phyloP scores from a whole-genome alignment of 345 rosid species.

The Xanthoceras sorbifolium region DNA sequence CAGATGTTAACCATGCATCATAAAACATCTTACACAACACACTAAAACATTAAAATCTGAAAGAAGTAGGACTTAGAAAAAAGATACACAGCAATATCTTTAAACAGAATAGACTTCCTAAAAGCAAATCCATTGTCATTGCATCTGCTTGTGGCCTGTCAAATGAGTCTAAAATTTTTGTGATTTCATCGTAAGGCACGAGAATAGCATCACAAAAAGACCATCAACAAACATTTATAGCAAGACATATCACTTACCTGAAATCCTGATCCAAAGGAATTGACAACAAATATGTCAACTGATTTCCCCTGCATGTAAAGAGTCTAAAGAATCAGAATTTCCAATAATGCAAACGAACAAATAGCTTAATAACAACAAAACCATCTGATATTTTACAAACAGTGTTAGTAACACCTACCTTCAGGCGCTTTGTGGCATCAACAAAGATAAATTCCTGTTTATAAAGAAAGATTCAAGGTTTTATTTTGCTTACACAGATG shows the following conservation, averaged over 20 bases:
- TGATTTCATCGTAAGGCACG: not conserved
- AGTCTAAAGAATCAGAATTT: slow-evolving; percentile 17
- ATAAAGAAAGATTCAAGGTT: slow-evolving; percentile 24
- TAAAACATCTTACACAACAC: too few relatives aligned
- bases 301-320: slow-evolving; percentile 70
- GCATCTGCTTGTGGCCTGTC: not conserved
- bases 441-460: slow-evolving; percentile 76
- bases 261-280: slow-evolving; percentile 94
- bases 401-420: slow-evolving; percentile 37
- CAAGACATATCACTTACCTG: slow-evolving; percentile 51
- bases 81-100: too few relatives aligned
- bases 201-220: not conserved
- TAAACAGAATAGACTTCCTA: too few relatives aligned
- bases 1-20: too few relatives aligned
- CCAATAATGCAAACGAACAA: slow-evolving; percentile 4
- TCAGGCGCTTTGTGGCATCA: slow-evolving; percentile 67
- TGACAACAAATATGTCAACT: slow-evolving; percentile 89
- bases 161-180: not conserved
- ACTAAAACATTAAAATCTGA: too few relatives aligned
- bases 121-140: not conserved
- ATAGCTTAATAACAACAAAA: slow-evolving; percentile 5
- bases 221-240: not conserved
- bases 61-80: too few relatives aligned
- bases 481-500: slow-evolving; percentile 19
- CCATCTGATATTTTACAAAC: slow-evolving; percentile 6